Conservation (phyloP, 2,329 filamentous ascomycete species). For the Fusarium sp. region DNA sequence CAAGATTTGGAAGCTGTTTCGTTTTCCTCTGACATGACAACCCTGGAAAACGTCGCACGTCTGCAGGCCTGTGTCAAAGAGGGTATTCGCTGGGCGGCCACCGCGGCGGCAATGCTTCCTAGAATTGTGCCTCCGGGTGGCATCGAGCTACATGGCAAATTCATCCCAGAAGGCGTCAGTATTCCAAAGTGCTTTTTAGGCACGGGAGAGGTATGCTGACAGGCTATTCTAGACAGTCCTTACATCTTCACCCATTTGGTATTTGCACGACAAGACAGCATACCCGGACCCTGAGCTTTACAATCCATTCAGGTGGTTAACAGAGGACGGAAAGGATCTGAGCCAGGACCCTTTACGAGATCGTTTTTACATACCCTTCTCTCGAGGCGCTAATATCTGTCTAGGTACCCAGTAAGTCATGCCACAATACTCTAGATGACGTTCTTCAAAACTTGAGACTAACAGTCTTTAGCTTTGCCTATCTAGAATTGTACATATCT, state of each 20-base stretch:
- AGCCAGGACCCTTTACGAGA: constrained; percentile 42
- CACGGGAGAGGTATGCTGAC: not conserved
- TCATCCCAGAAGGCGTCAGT: constrained; percentile 43
- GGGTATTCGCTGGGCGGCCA: constrained; percentile 48
- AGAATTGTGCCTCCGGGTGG: constrained; percentile 45
- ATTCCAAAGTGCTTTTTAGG: not conserved
- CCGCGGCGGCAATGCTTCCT: constrained; percentile 49
- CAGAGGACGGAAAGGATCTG: not conserved
- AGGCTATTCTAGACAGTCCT: not conserved
- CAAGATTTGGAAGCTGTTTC: constrained; percentile 32
- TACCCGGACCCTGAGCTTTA: not conserved
- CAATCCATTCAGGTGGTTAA: not conserved
- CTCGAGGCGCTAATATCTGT: constrained; percentile 48
- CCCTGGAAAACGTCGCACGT: constrained; percentile 42
- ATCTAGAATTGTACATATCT: not conserved
- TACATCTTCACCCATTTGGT: constrained; percentile 4
- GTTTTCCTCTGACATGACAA: constrained; percentile 23
- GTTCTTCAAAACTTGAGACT: not conserved
- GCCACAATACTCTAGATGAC: not conserved
- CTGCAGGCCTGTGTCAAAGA: constrained; percentile 48
- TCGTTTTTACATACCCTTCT: constrained; percentile 50
- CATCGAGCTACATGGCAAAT: constrained; percentile 39
- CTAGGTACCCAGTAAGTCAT: constrained; percentile 48
- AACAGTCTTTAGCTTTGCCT: not conserved
- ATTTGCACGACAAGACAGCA: not conserved